Percentiles rank a stretch among this genome's conserved stretches.
Conservation (phyloP, 2,329 filamentous ascomycete genomes). For the Nigrospora sphaerica region DNA sequence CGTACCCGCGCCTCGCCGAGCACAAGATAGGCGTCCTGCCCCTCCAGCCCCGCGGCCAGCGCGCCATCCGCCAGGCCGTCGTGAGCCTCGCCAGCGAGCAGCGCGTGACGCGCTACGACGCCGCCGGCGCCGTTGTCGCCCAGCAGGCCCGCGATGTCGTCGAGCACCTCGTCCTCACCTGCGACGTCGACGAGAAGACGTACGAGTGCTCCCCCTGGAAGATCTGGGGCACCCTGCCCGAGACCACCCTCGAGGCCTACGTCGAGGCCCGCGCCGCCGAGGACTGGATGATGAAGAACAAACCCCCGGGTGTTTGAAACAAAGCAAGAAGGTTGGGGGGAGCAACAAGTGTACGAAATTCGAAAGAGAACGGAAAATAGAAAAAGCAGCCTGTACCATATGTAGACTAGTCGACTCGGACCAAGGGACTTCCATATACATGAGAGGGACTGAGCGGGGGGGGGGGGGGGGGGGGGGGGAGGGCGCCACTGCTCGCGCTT, state of each 20-base stretch:
- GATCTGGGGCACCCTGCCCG: constrained; percentile 56
- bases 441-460: too few relatives aligned
- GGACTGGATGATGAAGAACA: constrained; percentile 23
- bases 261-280: constrained; percentile 24
- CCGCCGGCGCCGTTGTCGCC: constrained; percentile 23
- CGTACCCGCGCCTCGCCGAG: constrained; percentile 44
- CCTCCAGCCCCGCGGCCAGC: constrained; percentile 27
- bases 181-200: constrained; percentile 35
- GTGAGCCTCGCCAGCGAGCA: constrained; percentile 53
- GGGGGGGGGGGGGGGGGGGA: too few relatives aligned
- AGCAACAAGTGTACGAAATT: not conserved
- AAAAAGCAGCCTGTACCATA: constrained; percentile 3
- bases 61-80: constrained; percentile 49
- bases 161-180: constrained; percentile 60
- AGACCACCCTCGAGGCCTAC: constrained; percentile 40
- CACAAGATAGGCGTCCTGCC: constrained; percentile 45
- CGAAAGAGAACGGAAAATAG: constrained; percentile 2
- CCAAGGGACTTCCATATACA: too few relatives aligned
- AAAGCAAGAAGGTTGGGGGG: not conserved
- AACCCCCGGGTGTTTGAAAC: too few relatives aligned
- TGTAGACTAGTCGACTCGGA: constrained; percentile 1
- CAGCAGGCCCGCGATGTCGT: constrained; percentile 44
- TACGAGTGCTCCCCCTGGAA: constrained; percentile 48
- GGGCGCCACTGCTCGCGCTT: too few relatives aligned
- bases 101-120: constrained; percentile 36